Evolutionary conservation across 305 asterid species (phyloP), one percentile per base, ranked within the genome.

Genomic region (Nicotiana rustica): DNA sequence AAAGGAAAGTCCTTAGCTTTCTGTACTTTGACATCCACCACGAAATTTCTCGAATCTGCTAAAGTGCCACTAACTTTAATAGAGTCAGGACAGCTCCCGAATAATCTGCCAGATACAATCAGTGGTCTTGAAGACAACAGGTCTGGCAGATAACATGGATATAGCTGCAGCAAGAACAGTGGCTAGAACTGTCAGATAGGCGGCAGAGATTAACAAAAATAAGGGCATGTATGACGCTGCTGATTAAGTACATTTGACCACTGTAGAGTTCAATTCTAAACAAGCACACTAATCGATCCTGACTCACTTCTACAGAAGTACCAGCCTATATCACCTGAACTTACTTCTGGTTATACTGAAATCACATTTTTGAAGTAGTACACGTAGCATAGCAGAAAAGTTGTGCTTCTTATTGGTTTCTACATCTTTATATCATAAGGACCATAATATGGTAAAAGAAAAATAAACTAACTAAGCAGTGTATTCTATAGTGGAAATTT

Each of bases 41-140:
- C 85, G 15, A 91, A 88, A 61, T 88, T 87, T 87, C 90, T 77
- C 49, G 78, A 69, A 90, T 95, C 97, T 4, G 94, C 86, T 81
- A 92, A 83, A 55, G 87, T 92, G 31, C 99, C 99, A 10, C 82
- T 64, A 44, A 92, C 85, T 84, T 85, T 87, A 70, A 94, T 84
- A 35, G 84, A 83, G 41, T 90, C 92, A 0, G 97, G 97, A 70
- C 94, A 89, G 78, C 89, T 83, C 33, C 97, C 98, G 4, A 70
- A 21, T 82, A 86, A 95, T 87, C 98, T 93, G 84, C 99, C 99
- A 13, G 92, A 92, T 85, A 94, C 86, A 86, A 90, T 49, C 62
- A 95, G 86, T 60, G 99, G 98, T 56, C 88, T 83, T 84, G 91
- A 92, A 71, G 92, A 87, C n/a, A 87, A 88, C 70, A 95, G 82